Percentiles rank a stretch among this genome's conserved stretches.
Evolutionary conservation across 306 rosid genomes (phyloP).

Genomic region (Betula pendula): DNA sequence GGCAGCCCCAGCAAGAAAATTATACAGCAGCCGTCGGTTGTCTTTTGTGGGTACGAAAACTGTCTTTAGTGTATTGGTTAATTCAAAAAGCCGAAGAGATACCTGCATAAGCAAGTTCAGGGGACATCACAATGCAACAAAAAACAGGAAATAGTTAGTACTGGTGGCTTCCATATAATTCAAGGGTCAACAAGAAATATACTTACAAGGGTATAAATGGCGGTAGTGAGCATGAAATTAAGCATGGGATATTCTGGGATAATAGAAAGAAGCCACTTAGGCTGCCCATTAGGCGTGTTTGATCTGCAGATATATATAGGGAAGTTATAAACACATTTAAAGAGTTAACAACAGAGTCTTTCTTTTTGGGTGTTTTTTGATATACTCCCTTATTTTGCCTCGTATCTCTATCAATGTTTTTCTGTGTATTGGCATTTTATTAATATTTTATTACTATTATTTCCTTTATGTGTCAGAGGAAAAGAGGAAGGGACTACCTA

Average conservation of each 20-base stretch:
- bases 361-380: background rate
- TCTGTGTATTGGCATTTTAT: background rate
- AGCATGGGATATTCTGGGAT: constrained; percentile 91
- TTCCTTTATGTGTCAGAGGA: background rate
- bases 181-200: constrained; percentile 23
- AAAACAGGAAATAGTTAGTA: background rate
- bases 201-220: constrained; percentile 77
- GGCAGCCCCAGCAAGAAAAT: constrained; percentile 65
- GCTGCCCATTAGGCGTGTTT: constrained; percentile 91
- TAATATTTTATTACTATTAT: background rate
- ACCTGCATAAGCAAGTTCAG: constrained; percentile 56
- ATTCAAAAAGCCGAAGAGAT: constrained; percentile 85
- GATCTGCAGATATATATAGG: constrained; percentile 56
- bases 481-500: background rate
- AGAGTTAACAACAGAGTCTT: background rate
- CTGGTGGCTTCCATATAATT: constrained; percentile 22
- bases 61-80: constrained; percentile 81
- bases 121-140: constrained; percentile 26
- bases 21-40: constrained; percentile 73
- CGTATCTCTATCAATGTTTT: background rate
- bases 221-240: constrained; percentile 93
- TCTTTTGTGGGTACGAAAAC: constrained; percentile 87
- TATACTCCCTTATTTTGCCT: constrained; percentile 7
- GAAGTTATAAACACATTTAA: constrained; percentile 11
- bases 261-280: constrained; percentile 97